These are phyloP conservation scores for Lagerstroemia fauriei DNA, from an alignment of 441 rosid species.

Conservation along the genomic window DNA sequence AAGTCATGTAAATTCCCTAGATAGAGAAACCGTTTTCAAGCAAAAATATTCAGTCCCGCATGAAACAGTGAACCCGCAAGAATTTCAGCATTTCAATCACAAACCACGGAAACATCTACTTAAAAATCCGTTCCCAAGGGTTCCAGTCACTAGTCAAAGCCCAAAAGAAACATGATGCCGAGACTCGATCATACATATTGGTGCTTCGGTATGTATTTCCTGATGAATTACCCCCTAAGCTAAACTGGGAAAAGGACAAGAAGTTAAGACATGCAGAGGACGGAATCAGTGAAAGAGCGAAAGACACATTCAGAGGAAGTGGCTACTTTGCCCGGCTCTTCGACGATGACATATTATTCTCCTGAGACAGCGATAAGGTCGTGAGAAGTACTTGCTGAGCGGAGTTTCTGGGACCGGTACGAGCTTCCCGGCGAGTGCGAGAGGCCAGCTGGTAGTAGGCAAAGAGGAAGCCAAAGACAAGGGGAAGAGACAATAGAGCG, in stretches of 20 bases:
- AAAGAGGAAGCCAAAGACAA: background rate
- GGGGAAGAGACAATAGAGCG: too few species aligned
- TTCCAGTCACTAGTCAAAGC: background rate
- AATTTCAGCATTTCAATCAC: background rate
- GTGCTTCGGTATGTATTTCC: background rate
- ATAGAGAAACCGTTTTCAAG: too few species aligned
- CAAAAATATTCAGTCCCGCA: too few species aligned
- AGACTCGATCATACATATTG: background rate
- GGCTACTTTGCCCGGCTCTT: background rate
- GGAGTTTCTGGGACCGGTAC: slow-evolving; percentile 76
- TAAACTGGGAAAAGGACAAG: background rate
- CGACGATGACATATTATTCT: slow-evolving; percentile 24
- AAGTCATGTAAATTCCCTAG: background rate
- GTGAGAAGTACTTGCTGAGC: slow-evolving; percentile 36
- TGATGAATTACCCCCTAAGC: background rate
- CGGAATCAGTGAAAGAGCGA: background rate
- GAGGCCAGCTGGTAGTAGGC: slow-evolving; percentile 68
- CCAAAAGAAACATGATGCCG: background rate
- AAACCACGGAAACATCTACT: background rate
- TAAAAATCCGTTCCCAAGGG: background rate
- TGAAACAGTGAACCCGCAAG: too few species aligned
- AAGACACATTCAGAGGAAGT: background rate
- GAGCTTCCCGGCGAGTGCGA: slow-evolving; percentile 65
- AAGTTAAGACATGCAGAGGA: background rate
- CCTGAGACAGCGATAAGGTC: slow-evolving; percentile 21